Percentiles rank a stretch among this genome's conserved stretches.
phyloP scores from a whole-genome alignment of 345 rosid genomes.

The Brassica napus region Da-Ae NC_063449.1:15638001-15638500 shows the following conservation, averaged over 20 bases:
- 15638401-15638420: constrained; percentile 38
- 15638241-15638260: constrained; percentile 56
- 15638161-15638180: constrained; percentile 99
- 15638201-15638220: constrained; percentile 92
- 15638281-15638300: background rate
- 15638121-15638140: constrained; percentile 68
- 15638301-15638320: background rate
- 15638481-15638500: constrained; percentile 89
- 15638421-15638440: constrained; percentile 17
- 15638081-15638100: background rate
- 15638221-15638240: constrained; percentile 95
- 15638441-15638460: background rate
- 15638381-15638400: constrained; percentile 93
- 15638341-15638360: constrained; percentile 81
- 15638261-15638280: background rate
- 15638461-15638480: constrained; percentile 70
- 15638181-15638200: constrained; percentile 99
- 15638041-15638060: constrained; percentile 99
- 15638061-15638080: constrained; percentile 3
- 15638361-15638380: constrained; percentile 93
- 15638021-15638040: constrained; percentile 98
- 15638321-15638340: constrained; percentile 37
- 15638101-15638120: constrained; percentile 22
- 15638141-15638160: constrained; percentile 96
- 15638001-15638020: constrained; percentile 94